phyloP scores from a whole-genome alignment of 495 filamentous ascomycete species.

The Penicillium flavigenum region DNA sequence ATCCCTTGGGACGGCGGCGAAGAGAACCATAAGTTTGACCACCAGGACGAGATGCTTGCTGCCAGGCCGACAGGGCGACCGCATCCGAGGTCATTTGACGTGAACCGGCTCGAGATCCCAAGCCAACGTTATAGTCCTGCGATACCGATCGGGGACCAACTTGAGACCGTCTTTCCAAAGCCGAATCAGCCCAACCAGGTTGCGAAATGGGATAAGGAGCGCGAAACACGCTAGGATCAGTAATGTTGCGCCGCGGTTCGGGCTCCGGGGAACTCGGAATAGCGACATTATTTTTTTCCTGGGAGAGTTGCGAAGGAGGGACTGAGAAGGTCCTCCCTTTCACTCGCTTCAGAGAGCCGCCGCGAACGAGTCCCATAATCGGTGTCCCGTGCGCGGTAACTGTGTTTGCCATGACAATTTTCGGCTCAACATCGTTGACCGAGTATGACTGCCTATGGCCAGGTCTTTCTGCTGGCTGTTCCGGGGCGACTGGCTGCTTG shows the following conservation, averaged over 20 bases:
- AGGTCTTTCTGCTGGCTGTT: slow-evolving; percentile 10
- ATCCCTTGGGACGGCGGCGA: slow-evolving; percentile 42
- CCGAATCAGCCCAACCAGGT: slow-evolving; percentile 16
- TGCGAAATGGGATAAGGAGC: slow-evolving; percentile 31
- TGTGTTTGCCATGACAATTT: slow-evolving; percentile 25
- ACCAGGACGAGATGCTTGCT: slow-evolving; percentile 20
- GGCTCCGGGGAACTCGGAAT: slow-evolving; percentile 24
- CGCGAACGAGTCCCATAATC: slow-evolving; percentile 24
- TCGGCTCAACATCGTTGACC: slow-evolving; percentile 29
- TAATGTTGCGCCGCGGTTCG: slow-evolving; percentile 41
- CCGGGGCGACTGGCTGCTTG: not conserved
- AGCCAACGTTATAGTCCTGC: slow-evolving; percentile 28
- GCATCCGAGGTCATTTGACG: slow-evolving; percentile 35
- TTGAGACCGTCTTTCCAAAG: slow-evolving; percentile 13
- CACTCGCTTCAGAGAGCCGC: slow-evolving; percentile 33
- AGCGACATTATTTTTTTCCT: slow-evolving; percentile 22
- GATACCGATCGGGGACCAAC: slow-evolving; percentile 28
- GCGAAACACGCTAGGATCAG: slow-evolving; percentile 42
- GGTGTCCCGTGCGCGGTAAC: slow-evolving; percentile 24
- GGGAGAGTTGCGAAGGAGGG: slow-evolving; percentile 27
- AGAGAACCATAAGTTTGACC: slow-evolving; percentile 28
- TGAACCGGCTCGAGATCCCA: slow-evolving; percentile 16
- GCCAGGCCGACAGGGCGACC: slow-evolving; percentile 29
- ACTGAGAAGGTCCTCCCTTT: slow-evolving; percentile 42
- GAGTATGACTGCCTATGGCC: slow-evolving; percentile 25